Conservation (phyloP, 129 eudicot species). For the Helianthus annuus region HanXRQr2.0-SUNRISE NC_035439.2:95467485-95467984, state of each 20-base stretch:
- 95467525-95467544: constrained; percentile 72
- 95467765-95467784: constrained; percentile 90
- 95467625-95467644: constrained; percentile 83
- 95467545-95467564: constrained; percentile 75
- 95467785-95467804: constrained; percentile 90
- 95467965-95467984: constrained; percentile 48
- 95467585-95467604: constrained; percentile 58
- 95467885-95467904: constrained; percentile 63
- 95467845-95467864: background rate
- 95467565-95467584: constrained; percentile 70
- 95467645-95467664: constrained; percentile 74
- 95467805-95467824: constrained; percentile 17
- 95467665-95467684: background rate
- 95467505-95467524: background rate
- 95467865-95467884: background rate
- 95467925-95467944: constrained; percentile 33
- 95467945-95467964: constrained; percentile 48
- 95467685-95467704: background rate
- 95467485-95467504: background rate
- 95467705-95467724: constrained; percentile 18
- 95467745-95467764: constrained; percentile 91
- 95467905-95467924: constrained; percentile 26
- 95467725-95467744: constrained; percentile 93
- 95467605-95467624: constrained; percentile 64
- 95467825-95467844: background rate